These are phyloP conservation scores for Dioscorea alata DNA, from an alignment of 106 monocot genomes.

Conservation along the genomic window DNA sequence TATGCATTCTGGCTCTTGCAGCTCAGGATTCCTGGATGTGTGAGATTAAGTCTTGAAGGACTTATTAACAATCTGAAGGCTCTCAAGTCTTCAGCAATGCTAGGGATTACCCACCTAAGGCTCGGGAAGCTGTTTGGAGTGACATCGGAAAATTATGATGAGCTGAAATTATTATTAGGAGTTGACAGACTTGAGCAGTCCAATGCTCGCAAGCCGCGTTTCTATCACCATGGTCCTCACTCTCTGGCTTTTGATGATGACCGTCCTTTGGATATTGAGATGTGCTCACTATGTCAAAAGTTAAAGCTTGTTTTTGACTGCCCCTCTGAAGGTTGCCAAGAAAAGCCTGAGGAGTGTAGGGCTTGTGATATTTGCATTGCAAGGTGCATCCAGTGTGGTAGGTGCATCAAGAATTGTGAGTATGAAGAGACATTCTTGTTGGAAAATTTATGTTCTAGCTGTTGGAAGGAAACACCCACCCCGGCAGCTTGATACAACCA, in stretches of 20 bases:
- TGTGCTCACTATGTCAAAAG: slow-evolving; percentile 41
- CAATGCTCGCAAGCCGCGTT: slow-evolving; percentile 12
- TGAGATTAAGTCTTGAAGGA: slow-evolving; percentile 28
- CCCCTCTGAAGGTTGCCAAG: slow-evolving; percentile 34
- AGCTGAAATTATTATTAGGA: slow-evolving; percentile 20
- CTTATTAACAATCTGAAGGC: slow-evolving; percentile 33
- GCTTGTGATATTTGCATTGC: slow-evolving; percentile 44
- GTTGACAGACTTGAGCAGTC: slow-evolving; percentile 1
- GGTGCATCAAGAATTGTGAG: slow-evolving; percentile 38
- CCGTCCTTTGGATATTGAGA: slow-evolving; percentile 39
- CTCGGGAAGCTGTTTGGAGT: slow-evolving; percentile 29
- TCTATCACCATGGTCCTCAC: slow-evolving; percentile 26
- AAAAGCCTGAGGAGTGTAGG: slow-evolving; percentile 18
- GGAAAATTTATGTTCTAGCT: slow-evolving; percentile 30
- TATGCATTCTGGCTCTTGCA: slow-evolving; percentile 13
- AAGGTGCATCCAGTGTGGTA: slow-evolving; percentile 52
- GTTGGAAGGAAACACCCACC: slow-evolving; percentile 7
- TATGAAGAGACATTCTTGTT: slow-evolving; percentile 47
- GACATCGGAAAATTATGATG: slow-evolving; percentile 25
- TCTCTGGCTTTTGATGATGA: slow-evolving; percentile 30
- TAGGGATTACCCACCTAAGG: slow-evolving; percentile 31
- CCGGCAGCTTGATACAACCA: not conserved
- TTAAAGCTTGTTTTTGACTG: slow-evolving; percentile 50
- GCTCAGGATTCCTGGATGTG: slow-evolving; percentile 35
- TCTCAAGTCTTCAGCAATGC: slow-evolving; percentile 19